Evolutionary conservation across 2,329 filamentous ascomycete genomes (phyloP).

Genomic region (Fusarium anthophilum): DNA sequence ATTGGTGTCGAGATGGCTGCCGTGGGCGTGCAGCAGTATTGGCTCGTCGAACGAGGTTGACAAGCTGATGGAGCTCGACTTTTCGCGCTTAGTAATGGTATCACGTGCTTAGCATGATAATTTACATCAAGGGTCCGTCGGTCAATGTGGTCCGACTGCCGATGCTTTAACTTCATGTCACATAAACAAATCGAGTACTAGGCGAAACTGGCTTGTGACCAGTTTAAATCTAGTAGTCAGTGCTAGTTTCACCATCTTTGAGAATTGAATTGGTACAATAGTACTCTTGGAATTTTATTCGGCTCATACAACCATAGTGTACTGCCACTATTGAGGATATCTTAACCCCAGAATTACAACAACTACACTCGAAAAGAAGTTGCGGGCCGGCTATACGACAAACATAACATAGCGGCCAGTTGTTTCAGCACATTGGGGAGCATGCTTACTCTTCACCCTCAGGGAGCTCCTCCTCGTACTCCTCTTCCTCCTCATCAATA

Average conservation of each 20-base stretch:
- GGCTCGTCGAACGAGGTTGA: conserved; percentile 22
- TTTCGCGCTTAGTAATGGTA: conserved; percentile 49
- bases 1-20: conserved; percentile 44
- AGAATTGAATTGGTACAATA: conserved; percentile 40
- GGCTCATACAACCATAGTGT: conserved; percentile 46
- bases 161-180: neutral
- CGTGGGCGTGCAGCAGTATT: conserved; percentile 27
- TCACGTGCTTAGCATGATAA: conserved; percentile 40
- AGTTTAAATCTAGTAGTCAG: neutral
- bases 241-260: neutral
- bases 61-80: conserved; percentile 38
- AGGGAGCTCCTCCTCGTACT: conserved; percentile 87
- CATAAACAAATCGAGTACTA: neutral
- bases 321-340: conserved; percentile 52
- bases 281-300: conserved; percentile 45
- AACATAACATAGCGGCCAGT: conserved; percentile 20
- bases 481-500: conserved; percentile 96
- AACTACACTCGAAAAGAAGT: conserved; percentile 46
- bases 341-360: conserved; percentile 50
- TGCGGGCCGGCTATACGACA: conserved; percentile 40
- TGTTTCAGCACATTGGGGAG: conserved; percentile 3
- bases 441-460: conserved; percentile 71
- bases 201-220: neutral
- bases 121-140: neutral
- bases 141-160: neutral